Percentiles rank a stretch among this genome's conserved stretches.
These are phyloP conservation scores for Nakaseomyces glabratus DNA, from an alignment of 1,139 yeast genomes.

Conservation along the genomic window DNA sequence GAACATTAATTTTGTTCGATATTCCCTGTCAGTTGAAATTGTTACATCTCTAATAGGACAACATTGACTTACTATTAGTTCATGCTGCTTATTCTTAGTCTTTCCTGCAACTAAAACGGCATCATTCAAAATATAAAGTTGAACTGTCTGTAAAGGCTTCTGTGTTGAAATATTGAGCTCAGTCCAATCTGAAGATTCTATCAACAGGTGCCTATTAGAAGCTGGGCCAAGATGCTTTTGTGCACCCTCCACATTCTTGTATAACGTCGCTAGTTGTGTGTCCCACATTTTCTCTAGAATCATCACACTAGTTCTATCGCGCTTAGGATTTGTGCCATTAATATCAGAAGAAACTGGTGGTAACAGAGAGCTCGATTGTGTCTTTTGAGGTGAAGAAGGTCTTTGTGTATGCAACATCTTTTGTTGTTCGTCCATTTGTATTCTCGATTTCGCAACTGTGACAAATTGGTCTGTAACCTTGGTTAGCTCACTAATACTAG, in stretches of 20 bases:
- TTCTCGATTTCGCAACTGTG: conserved; percentile 56
- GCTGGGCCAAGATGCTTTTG: conserved; percentile 67
- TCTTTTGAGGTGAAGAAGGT: conserved; percentile 1
- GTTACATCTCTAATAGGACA: conserved; percentile 64
- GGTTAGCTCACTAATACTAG: conserved; percentile 51
- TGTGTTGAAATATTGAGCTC: conserved; percentile 83
- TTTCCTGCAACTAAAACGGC: conserved; percentile 65
- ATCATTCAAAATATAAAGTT: conserved; percentile 71
- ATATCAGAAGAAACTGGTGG: conserved; percentile 20
- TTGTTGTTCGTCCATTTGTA: conserved; percentile 36
- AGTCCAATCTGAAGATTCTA: conserved; percentile 79
- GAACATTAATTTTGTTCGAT: conserved; percentile 26
- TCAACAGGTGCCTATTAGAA: conserved; percentile 75
- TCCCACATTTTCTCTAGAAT: conserved; percentile 79
- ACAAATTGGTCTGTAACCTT: conserved; percentile 58
- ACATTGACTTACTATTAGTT: conserved; percentile 66
- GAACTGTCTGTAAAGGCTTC: conserved; percentile 71
- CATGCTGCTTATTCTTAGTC: conserved; percentile 36
- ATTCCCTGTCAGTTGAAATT: conserved; percentile 30
- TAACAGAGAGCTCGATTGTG: conserved; percentile 11
- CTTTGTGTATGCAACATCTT: conserved; percentile 1
- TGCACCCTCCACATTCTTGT: conserved; percentile 83
- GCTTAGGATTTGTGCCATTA: conserved; percentile 21
- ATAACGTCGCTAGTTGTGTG: conserved; percentile 58
- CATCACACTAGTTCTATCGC: conserved; percentile 61